Evolutionary conservation across 148 eudicot genomes (phyloP), one percentile per base, ranked within the genome.

Genomic region (Cornus florida): DNA sequence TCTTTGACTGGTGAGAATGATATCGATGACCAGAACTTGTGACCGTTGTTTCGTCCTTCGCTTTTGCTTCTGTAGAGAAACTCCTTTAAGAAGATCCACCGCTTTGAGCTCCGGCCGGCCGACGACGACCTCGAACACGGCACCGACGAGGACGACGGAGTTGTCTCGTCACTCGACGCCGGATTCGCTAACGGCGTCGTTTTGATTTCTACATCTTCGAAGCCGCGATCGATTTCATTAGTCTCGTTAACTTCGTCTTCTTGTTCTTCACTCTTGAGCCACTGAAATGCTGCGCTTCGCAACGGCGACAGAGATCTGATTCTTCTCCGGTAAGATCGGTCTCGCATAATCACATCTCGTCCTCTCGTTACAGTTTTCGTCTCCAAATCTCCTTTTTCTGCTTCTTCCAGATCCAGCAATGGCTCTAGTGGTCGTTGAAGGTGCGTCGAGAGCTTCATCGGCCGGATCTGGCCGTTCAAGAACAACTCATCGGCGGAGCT

Each of bases 11-110:
- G 89, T 2, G 97, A 86, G 60, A 94, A 94, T 13, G 98, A 90
- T 23, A 91, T 76, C 33, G 84, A 80, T 0, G 87, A 83, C 98
- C 98, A 93, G 78, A 93, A 93, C 71, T 92, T 95, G 20, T 82
- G 78, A 9, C 85, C 86, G 62, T 83, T 86, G 65, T 89, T 95
- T 6, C 94, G 84, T 10, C 98, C 95, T 78, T 95, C 97, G 67
- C 97, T 93, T 32, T 95, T 95, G 73, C 97, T 93, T 59, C 99
- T 85, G 72, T 89, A 84, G 59, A 95, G 78, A 59, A 95, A 91
- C 73, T 95, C 99, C 76, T 93, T 95, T 74, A 95, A 28, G 56
- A 92, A 93, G 19, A 92, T 84, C 99, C 99, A 95, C 73, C 97
- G 77, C 82, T 87, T 90, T 11, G 99, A 93, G 86, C 92, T 91